These are phyloP conservation scores for Boletales sp. DNA, from an alignment of 768 basidiomycete species.

Conservation along the genomic window DNA sequence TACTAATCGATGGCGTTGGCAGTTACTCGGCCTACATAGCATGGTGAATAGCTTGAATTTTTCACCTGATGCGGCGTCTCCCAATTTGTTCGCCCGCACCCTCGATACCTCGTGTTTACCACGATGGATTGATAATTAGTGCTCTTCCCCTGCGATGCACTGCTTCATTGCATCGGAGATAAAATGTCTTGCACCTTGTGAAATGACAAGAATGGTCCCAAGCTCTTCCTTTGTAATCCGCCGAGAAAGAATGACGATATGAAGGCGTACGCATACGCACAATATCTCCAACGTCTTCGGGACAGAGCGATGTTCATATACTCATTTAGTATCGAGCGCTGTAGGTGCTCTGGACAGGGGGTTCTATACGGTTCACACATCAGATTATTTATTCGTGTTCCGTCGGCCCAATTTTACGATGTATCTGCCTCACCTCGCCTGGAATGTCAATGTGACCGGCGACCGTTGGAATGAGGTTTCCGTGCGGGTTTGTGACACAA, in stretches of 20 bases:
- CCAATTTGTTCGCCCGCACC: conserved; percentile 14
- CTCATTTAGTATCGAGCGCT: conserved; percentile 8
- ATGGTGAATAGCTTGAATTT: conserved; percentile 9
- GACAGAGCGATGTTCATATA: conserved; percentile 5
- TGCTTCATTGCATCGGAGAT: conserved; percentile 29
- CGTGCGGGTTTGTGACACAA: conserved; percentile 36
- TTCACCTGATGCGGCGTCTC: conserved; percentile 8
- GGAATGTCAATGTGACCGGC: conserved; percentile 31
- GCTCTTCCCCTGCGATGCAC: conserved; percentile 22
- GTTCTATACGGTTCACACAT: conserved; percentile 12
- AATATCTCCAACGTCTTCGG: conserved; percentile 1
- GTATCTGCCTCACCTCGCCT: conserved; percentile 35
- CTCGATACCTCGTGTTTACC: conserved; percentile 30
- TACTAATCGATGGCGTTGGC: conserved; percentile 4
- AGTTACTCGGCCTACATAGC: conserved; percentile 1
- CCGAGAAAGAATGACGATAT: conserved; percentile 11
- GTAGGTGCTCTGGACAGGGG: conserved; percentile 11
- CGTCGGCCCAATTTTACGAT: conserved; percentile 13
- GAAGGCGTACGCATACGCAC: conserved; percentile 1
- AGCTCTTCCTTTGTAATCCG: conserved; percentile 15
- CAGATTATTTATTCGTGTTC: conserved; percentile 22
- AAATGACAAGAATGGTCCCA: conserved; percentile 13
- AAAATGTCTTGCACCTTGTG: conserved; percentile 17
- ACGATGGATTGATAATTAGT: conserved; percentile 25
- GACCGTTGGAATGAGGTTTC: conserved; percentile 36